Conservation (phyloP, 2,329 filamentous ascomycete species). For the Colletotrichum abscissum region DNA sequence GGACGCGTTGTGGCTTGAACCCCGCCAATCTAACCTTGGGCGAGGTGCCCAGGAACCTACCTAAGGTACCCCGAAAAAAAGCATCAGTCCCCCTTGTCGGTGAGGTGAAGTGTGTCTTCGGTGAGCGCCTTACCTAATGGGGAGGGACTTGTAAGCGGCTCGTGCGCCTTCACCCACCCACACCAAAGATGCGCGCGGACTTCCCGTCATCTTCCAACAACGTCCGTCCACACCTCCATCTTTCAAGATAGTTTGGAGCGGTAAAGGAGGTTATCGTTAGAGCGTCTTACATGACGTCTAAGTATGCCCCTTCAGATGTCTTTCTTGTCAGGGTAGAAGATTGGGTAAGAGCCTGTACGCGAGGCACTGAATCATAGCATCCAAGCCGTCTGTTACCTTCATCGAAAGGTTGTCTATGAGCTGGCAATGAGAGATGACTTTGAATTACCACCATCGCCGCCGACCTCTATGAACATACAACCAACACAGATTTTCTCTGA, state of each 20-base stretch:
- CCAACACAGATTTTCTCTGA: no score
- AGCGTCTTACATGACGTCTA: neutral
- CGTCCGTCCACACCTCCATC: neutral
- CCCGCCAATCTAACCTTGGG: slow-evolving; percentile 7
- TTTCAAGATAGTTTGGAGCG: neutral
- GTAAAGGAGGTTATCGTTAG: neutral
- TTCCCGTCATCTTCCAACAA: neutral
- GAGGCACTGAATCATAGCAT: neutral
- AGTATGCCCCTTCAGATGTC: neutral
- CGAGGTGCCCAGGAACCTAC: neutral
- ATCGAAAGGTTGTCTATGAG: neutral
- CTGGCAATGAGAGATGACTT: neutral
- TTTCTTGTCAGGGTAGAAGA: neutral
- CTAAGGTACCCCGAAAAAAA: neutral
- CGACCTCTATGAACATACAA: no score
- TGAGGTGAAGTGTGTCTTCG: neutral
- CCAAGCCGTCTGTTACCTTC: neutral
- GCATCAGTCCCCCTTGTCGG: neutral
- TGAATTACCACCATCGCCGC: no score
- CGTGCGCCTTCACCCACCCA: slow-evolving; percentile 6
- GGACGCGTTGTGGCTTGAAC: slow-evolving; percentile 26
- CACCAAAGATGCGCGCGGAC: neutral
- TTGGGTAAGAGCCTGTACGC: neutral
- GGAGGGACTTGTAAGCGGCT: neutral
- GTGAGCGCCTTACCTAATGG: slow-evolving; percentile 6